Percentiles rank a stretch among this genome's conserved stretches.
Conservation (phyloP, 768 basidiomycete species). For the Suillus clintonianus region DNA sequence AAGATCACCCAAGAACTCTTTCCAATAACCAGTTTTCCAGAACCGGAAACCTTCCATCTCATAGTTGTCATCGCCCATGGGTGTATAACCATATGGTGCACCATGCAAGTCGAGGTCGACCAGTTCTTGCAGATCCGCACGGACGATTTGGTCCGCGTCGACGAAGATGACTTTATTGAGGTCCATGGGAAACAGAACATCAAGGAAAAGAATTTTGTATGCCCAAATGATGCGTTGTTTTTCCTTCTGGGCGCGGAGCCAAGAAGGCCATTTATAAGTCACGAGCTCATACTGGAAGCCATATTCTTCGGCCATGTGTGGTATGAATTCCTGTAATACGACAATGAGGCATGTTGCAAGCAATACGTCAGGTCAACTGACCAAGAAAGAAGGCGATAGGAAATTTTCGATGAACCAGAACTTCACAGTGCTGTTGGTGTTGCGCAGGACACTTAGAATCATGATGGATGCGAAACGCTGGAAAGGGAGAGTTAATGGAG, state of each 20-base stretch:
- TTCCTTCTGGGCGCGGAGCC: conserved; percentile 95
- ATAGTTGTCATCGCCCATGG: conserved; percentile 93
- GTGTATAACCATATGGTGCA: conserved; percentile 93
- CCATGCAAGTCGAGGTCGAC: conserved; percentile 92
- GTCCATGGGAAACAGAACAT: conserved; percentile 98
- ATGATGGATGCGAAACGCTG: conserved; percentile 98
- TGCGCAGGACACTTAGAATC: conserved; percentile 93
- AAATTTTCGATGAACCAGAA: conserved; percentile 99
- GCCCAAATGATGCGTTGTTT: conserved; percentile 99
- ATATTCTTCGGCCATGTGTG: conserved; percentile 88
- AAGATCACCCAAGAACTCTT: conserved; percentile 75
- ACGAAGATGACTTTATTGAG: conserved; percentile 99
- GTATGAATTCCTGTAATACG: conserved; percentile 80
- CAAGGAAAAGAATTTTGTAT: conserved; percentile 98
- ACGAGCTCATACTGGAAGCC: conserved; percentile 96
- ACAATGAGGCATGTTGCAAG: neutral
- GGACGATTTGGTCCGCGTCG: conserved; percentile 96
- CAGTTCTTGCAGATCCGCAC: conserved; percentile 92
- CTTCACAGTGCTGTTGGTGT: conserved; percentile 93
- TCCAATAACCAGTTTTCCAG: conserved; percentile 99
- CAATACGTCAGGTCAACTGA: conserved; percentile 35
- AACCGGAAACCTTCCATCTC: conserved; percentile 99
- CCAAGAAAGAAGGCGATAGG: conserved; percentile 94
- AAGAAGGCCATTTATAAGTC: conserved; percentile 99
- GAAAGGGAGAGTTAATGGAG: conserved; percentile 4